Conservation (phyloP, 208 protist species). For the Trypanosoma congolense region DNA sequence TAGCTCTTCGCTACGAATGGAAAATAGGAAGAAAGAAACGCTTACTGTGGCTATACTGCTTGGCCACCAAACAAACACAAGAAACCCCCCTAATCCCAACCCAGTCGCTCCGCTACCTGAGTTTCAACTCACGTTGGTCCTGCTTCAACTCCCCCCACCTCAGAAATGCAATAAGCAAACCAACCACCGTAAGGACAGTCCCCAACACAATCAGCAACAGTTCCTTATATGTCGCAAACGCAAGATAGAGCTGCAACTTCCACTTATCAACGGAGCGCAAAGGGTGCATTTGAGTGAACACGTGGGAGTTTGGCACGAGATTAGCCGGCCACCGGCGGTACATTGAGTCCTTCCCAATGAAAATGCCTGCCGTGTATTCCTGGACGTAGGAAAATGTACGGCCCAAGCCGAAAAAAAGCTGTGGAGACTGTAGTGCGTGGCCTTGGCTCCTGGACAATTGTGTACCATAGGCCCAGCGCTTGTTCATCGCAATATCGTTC, state of each 20-base stretch:
- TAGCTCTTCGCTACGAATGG: no score
- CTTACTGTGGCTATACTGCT: no score
- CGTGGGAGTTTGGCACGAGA: conserved; percentile 61
- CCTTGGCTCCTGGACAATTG: conserved; percentile 34
- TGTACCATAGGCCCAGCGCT: conserved; percentile 29
- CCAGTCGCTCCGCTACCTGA: conserved; percentile 10
- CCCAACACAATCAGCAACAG: conserved; percentile 38
- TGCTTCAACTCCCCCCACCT: conserved; percentile 44
- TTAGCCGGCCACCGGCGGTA: conserved; percentile 41
- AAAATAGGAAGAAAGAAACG: no score
- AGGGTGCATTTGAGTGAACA: conserved; percentile 45
- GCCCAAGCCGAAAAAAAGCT: conserved; percentile 50
- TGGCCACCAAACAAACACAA: no score
- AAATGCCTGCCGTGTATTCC: conserved; percentile 46
- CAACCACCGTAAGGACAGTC: conserved; percentile 33
- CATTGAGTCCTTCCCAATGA: not conserved
- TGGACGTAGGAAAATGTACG: conserved; percentile 72
- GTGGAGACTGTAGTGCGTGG: conserved; percentile 32
- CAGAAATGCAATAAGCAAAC: conserved; percentile 51
- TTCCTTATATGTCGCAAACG: conserved; percentile 35
- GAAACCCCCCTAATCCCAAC: not conserved
- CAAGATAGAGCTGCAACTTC: conserved; percentile 54
- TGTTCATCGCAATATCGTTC: conserved; percentile 55
- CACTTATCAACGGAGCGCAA: conserved; percentile 27
- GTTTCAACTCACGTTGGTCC: conserved; percentile 52